These are phyloP conservation scores for Purpureocillium takamizusanense DNA, from an alignment of 2,329 filamentous ascomycete species.

Conservation along the genomic window DNA sequence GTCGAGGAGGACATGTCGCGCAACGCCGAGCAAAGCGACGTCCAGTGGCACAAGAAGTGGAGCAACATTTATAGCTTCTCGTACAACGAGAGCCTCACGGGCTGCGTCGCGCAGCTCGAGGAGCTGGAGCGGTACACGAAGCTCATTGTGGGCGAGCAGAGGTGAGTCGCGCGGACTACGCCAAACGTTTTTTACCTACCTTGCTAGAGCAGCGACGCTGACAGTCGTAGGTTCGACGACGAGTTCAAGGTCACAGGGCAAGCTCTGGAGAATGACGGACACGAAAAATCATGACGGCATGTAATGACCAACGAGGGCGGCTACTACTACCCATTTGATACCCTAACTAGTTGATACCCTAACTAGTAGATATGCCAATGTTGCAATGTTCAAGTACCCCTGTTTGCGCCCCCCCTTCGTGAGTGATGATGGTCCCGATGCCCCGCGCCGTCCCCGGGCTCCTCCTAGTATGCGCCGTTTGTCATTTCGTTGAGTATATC, in stretches of 20 bases:
- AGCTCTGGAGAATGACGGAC: conserved; percentile 9
- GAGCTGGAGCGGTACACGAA: conserved; percentile 48
- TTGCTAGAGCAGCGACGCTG: too few relatives aligned
- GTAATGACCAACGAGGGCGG: too few relatives aligned
- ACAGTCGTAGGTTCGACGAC: conserved; percentile 22
- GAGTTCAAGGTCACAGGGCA: conserved; percentile 16
- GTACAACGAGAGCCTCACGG: conserved; percentile 43
- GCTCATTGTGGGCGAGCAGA: conserved; percentile 46
- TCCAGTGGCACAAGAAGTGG: conserved; percentile 35
- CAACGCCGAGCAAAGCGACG: conserved; percentile 10
- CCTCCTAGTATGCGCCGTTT: conserved; percentile 26
- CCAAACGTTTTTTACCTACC: too few relatives aligned
- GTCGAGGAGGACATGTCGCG: conserved; percentile 29
- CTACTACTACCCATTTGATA: too few relatives aligned
- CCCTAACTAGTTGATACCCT: conserved; percentile 5
- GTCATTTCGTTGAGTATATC: conserved; percentile 71
- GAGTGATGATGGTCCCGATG: too few relatives aligned
- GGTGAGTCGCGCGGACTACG: conserved; percentile 23
- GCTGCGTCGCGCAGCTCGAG: conserved; percentile 45
- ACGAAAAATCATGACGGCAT: not conserved
- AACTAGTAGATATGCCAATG: conserved; percentile 5
- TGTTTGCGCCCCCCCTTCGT: not conserved
- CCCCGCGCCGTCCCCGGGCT: too few relatives aligned
- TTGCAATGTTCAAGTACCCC: not conserved
- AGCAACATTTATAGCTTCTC: conserved; percentile 48